Percentiles rank a stretch among this genome's conserved stretches.
Conservation (phyloP, 164 flowering plant species). For the Umbilicus rupestris region DNA sequence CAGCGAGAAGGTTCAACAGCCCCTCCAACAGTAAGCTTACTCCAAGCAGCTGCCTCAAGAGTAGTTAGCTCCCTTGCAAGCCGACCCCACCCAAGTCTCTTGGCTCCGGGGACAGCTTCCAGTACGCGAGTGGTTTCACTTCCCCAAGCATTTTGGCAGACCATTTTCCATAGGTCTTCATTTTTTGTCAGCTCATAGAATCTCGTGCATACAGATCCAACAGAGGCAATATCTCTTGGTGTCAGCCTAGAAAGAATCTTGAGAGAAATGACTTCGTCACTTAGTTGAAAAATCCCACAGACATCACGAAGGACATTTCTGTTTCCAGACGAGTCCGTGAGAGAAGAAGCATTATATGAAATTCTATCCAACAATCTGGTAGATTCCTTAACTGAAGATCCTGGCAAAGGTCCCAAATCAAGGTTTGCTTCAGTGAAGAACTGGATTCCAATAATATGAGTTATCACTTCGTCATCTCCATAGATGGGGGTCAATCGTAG, state of each 20-base stretch:
- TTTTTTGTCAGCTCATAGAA: conserved; percentile 57
- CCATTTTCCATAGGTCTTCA: conserved; percentile 93
- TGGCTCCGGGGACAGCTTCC: conserved; percentile 83
- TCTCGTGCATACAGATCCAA: conserved; percentile 66
- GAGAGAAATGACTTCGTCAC: conserved; percentile 67
- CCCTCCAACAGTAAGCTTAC: conserved; percentile 82
- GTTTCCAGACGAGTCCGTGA: conserved; percentile 26
- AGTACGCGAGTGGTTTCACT: conserved; percentile 73
- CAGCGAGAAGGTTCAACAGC: conserved; percentile 87
- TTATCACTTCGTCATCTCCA: conserved; percentile 70
- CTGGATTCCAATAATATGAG: conserved; percentile 86
- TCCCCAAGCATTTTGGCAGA: conserved; percentile 96
- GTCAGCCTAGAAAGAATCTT: conserved; percentile 65
- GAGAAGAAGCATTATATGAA: conserved; percentile 35
- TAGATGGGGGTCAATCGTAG: conserved; percentile 65
- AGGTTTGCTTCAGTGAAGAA: conserved; percentile 67
- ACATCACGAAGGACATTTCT: conserved; percentile 44
- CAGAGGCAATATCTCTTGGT: conserved; percentile 86
- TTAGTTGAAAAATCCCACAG: conserved; percentile 65
- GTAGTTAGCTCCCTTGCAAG: conserved; percentile 87
- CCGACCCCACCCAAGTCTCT: conserved; percentile 73
- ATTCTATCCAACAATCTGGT: conserved; percentile 32
- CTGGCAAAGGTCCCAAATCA: conserved; percentile 70
- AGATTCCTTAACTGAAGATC: conserved; percentile 40
- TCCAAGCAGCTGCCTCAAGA: conserved; percentile 90